phyloP scores from a whole-genome alignment of 2,329 filamentous ascomycete genomes.

The Aspergillus ustus region DNA sequence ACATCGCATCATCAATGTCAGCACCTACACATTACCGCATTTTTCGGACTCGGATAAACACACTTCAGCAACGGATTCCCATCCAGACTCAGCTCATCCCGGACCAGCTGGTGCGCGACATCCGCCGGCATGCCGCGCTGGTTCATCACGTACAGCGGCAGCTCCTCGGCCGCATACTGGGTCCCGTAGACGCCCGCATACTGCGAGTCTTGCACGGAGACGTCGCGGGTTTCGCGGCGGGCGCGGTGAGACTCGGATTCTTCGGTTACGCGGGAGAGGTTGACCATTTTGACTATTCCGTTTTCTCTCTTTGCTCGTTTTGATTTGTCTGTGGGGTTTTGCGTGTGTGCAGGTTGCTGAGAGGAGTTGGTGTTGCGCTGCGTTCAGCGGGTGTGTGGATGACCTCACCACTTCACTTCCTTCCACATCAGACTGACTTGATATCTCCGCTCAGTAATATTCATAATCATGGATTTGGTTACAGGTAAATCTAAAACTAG shows the following conservation, averaged over 20 bases:
- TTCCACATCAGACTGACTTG: not conserved
- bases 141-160: slow-evolving; percentile 83
- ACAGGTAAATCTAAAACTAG: not conserved
- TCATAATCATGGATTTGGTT: not conserved
- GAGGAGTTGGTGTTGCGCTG: no score
- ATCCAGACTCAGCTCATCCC: slow-evolving; percentile 67
- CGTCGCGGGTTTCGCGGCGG: slow-evolving; percentile 16
- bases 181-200: slow-evolving; percentile 76
- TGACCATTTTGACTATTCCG: slow-evolving; percentile 38
- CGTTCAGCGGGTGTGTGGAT: slow-evolving; percentile 1
- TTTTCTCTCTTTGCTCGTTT: not conserved
- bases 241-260: slow-evolving; percentile 33
- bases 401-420: slow-evolving; percentile 24
- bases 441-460: not conserved
- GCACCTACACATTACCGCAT: not conserved
- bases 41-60: slow-evolving; percentile 34
- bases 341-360: no score
- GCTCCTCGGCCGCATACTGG: slow-evolving; percentile 76
- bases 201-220: slow-evolving; percentile 48
- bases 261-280: slow-evolving; percentile 38
- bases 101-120: slow-evolving; percentile 68
- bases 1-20: not conserved
- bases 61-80: slow-evolving; percentile 71
- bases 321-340: not conserved
- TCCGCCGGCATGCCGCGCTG: slow-evolving; percentile 84